Percentiles rank a stretch among this genome's conserved stretches.
Conservation (phyloP, 2,329 filamentous ascomycete species). For the Onygenales sp. region DNA sequence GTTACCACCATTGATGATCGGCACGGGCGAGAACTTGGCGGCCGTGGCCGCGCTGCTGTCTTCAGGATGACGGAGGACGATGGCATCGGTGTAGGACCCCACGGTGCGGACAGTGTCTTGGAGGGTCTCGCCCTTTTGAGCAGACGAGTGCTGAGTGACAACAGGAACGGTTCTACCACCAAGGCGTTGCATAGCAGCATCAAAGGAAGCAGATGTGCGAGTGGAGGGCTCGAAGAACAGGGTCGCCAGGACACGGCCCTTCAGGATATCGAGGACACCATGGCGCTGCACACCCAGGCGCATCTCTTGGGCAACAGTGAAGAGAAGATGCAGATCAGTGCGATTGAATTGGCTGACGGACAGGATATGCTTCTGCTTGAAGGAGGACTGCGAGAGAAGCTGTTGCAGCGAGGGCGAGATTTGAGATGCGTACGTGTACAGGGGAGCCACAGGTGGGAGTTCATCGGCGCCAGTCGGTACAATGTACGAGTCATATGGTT, state of each 20-base stretch:
- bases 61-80: constrained; percentile 90
- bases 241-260: constrained; percentile 75
- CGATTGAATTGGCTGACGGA: constrained; percentile 87
- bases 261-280: constrained; percentile 77
- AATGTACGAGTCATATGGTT: constrained; percentile 15
- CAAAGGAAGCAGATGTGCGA: constrained; percentile 88
- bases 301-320: constrained; percentile 97
- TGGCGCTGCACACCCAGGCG: constrained; percentile 86
- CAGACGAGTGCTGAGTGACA: constrained; percentile 74
- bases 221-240: constrained; percentile 99
- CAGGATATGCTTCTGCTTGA: constrained; percentile 82
- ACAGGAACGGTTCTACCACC: constrained; percentile 79
- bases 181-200: constrained; percentile 96
- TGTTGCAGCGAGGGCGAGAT: constrained; percentile 52
- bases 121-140: constrained; percentile 87
- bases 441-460: constrained; percentile 24
- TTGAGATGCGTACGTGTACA: constrained; percentile 43
- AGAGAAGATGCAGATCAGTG: constrained; percentile 81
- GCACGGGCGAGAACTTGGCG: constrained; percentile 77
- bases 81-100: constrained; percentile 85
- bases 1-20: constrained; percentile 95
- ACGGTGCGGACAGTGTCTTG: constrained; percentile 91
- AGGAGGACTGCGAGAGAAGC: constrained; percentile 68
- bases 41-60: constrained; percentile 72
- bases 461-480: constrained; percentile 18